Percentiles rank a stretch among this genome's conserved stretches.
These are phyloP conservation scores for Tulasnella sp. DNA, from an alignment of 768 basidiomycete species.

Conservation along the genomic window DNA sequence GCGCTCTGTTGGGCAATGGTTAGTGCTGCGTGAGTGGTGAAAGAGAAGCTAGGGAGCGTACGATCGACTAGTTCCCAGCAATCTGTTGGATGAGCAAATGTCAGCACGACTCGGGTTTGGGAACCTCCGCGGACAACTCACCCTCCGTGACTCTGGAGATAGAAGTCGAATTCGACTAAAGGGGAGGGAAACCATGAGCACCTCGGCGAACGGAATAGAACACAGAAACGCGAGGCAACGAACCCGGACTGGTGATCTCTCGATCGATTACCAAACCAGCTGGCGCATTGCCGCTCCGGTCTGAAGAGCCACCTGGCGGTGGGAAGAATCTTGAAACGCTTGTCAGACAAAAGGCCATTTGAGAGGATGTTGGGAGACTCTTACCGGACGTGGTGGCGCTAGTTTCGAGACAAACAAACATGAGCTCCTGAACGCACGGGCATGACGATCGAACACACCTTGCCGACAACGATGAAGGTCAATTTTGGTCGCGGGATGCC, in stretches of 20 bases:
- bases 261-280: constrained; percentile 80
- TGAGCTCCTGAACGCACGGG: background rate
- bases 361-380: background rate
- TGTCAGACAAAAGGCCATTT: background rate
- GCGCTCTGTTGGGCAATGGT: constrained; percentile 1
- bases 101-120: background rate
- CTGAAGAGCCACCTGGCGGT: constrained; percentile 50
- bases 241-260: constrained; percentile 48
- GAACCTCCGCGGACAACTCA: background rate
- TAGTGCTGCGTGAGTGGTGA: background rate
- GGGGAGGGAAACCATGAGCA: background rate
- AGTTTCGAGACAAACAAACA: background rate
- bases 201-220: background rate
- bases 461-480: constrained; percentile 79
- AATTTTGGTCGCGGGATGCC: constrained; percentile 61
- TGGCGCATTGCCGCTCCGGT: constrained; percentile 70
- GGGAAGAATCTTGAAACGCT: constrained; percentile 55
- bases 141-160: constrained; percentile 76
- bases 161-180: constrained; percentile 70
- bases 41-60: background rate
- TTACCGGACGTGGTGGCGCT: constrained; percentile 62
- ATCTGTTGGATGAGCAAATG: background rate
- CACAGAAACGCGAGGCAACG: background rate
- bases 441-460: constrained; percentile 42
- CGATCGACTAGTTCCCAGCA: constrained; percentile 30